Conservation (phyloP, 2,329 filamentous ascomycete genomes). For the Hirsutella rhossiliensis region DNA sequence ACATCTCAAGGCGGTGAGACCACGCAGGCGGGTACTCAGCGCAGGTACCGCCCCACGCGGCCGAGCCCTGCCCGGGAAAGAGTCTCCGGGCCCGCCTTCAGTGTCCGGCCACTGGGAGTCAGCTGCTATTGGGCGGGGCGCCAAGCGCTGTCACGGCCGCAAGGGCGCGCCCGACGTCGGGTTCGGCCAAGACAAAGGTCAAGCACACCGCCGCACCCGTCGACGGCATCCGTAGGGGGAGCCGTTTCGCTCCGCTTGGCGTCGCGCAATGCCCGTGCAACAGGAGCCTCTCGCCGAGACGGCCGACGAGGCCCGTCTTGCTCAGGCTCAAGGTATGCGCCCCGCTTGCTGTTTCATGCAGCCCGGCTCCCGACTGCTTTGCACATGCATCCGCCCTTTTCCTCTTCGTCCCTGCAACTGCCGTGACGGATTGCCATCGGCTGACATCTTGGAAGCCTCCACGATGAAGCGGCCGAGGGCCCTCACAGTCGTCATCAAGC, state of each 20-base stretch:
- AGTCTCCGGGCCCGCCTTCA: too few species aligned
- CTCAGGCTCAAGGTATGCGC: not conserved
- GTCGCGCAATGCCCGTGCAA: not conserved
- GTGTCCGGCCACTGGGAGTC: too few species aligned
- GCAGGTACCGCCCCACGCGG: too few species aligned
- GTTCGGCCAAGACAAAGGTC: not conserved
- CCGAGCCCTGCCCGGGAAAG: too few species aligned
- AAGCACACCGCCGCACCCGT: not conserved
- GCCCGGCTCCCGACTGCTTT: not conserved
- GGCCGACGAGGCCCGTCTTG: not conserved
- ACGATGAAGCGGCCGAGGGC: conserved; percentile 51
- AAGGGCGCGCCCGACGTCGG: not conserved
- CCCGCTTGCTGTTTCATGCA: not conserved
- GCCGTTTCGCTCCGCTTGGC: not conserved
- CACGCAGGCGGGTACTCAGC: too few species aligned
- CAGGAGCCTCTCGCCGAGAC: not conserved
- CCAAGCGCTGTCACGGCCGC: not conserved
- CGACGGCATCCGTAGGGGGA: not conserved
- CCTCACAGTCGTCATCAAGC: conserved; percentile 63
- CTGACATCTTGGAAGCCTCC: conserved; percentile 19
- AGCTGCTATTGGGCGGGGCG: not conserved
- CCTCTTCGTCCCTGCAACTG: not conserved
- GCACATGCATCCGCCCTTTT: not conserved
- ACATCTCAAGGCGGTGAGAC: too few species aligned
- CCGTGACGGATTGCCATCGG: not conserved